Conservation (phyloP, 2,329 filamentous ascomycete genomes). For the Ascochyta fabae region DNA sequence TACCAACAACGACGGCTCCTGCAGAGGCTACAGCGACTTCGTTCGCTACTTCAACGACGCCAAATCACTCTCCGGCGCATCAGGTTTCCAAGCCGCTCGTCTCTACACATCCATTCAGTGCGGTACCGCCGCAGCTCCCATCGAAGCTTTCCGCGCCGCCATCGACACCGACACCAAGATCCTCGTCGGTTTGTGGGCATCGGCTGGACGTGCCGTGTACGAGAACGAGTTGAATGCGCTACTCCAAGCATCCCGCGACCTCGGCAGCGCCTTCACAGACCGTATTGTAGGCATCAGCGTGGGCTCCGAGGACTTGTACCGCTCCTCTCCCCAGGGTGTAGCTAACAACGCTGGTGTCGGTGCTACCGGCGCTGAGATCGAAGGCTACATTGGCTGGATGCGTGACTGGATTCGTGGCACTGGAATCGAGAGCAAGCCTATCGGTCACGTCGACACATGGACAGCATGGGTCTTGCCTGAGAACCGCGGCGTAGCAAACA, state of each 20-base stretch:
- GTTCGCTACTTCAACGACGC: conserved; percentile 72
- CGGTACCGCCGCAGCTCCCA: conserved; percentile 61
- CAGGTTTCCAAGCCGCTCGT: conserved; percentile 71
- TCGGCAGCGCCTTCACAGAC: conserved; percentile 68
- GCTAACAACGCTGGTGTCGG: conserved; percentile 69
- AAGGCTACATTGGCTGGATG: conserved; percentile 73
- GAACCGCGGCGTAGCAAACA: conserved; percentile 72
- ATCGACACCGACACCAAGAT: conserved; percentile 77
- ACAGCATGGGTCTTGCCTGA: conserved; percentile 69
- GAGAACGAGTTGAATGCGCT: conserved; percentile 77
- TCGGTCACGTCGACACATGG: conserved; percentile 92
- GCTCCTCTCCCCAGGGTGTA: conserved; percentile 66
- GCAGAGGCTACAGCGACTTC: conserved; percentile 69
- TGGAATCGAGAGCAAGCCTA: conserved; percentile 60
- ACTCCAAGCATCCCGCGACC: conserved; percentile 69
- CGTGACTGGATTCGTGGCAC: conserved; percentile 69
- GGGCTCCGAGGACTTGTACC: conserved; percentile 75
- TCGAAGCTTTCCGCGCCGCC: conserved; percentile 52
- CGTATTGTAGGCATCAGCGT: conserved; percentile 82
- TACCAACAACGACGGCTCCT: conserved; percentile 63
- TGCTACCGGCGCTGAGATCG: conserved; percentile 65
- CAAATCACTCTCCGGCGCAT: conserved; percentile 66
- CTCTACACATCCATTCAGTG: conserved; percentile 76
- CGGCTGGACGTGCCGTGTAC: conserved; percentile 67
- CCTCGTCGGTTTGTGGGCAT: conserved; percentile 83